A percentile compares a stretch with the other conserved stretches of the same genome.
Conservation (phyloP, 2,329 filamentous ascomycete species). For the Botrytis paeoniae region DNA sequence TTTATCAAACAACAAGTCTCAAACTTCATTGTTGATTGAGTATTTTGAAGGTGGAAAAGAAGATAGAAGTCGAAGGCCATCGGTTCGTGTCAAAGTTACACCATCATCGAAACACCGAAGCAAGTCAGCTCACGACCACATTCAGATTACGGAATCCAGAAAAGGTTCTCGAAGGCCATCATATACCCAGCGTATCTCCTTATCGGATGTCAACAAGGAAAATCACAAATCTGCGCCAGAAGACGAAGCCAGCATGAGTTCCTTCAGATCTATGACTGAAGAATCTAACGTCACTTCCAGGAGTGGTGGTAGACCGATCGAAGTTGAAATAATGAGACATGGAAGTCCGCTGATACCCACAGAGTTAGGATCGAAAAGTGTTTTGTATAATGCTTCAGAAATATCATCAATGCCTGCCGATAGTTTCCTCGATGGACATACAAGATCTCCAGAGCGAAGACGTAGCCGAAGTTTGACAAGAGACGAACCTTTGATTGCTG, state of each 20-base stretch:
- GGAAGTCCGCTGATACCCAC: slow-evolving; percentile 66
- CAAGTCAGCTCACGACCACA: slow-evolving; percentile 62
- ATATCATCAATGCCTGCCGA: slow-evolving; percentile 80
- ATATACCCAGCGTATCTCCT: slow-evolving; percentile 64
- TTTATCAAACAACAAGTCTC: slow-evolving; percentile 56
- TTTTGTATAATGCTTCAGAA: slow-evolving; percentile 70
- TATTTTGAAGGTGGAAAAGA: slow-evolving; percentile 69
- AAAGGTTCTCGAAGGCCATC: slow-evolving; percentile 70
- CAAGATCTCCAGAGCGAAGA: slow-evolving; percentile 35
- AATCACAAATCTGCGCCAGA: slow-evolving; percentile 47
- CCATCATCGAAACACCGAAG: slow-evolving; percentile 53
- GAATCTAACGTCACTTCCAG: slow-evolving; percentile 71
- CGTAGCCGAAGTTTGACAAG: slow-evolving; percentile 36
- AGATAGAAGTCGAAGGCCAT: slow-evolving; percentile 56
- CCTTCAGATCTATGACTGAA: slow-evolving; percentile 74
- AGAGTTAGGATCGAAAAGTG: slow-evolving; percentile 59
- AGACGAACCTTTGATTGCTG: slow-evolving; percentile 32
- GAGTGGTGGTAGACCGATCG: slow-evolving; percentile 65
- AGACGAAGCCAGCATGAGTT: slow-evolving; percentile 66
- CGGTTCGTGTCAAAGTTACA: slow-evolving; percentile 69
- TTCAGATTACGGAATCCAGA: slow-evolving; percentile 77
- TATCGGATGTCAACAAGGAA: slow-evolving; percentile 47
- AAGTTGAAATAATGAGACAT: slow-evolving; percentile 75
- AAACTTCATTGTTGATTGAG: slow-evolving; percentile 72
- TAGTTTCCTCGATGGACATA: slow-evolving; percentile 59